phyloP scores from a whole-genome alignment of 805 yeast species.

The Starmera pachycereana region DNA sequence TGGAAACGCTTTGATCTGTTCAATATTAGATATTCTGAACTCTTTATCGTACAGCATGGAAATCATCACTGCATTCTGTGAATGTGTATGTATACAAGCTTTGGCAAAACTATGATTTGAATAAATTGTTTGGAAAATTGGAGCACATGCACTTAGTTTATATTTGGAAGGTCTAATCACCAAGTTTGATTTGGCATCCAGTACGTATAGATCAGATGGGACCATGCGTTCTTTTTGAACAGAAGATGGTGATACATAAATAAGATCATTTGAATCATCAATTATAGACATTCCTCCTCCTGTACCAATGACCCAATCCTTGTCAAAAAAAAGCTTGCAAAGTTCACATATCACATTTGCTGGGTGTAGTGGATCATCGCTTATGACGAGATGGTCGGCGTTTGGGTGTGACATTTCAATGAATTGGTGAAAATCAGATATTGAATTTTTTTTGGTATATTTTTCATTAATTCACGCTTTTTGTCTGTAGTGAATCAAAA shows the following conservation, averaged over 20 bases:
- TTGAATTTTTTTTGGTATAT: too few relatives aligned
- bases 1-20: conserved; percentile 90
- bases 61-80: conserved; percentile 78
- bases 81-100: conserved; percentile 92
- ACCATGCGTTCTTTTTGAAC: conserved; percentile 85
- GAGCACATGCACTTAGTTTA: conserved; percentile 93
- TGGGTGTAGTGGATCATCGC: conserved; percentile 33
- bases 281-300: conserved; percentile 86
- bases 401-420: background rate
- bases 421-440: background rate
- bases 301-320: conserved; percentile 92
- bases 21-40: conserved; percentile 71
- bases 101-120: conserved; percentile 57
- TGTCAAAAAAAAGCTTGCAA: conserved; percentile 64
- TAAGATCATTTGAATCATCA: conserved; percentile 32
- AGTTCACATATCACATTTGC: conserved; percentile 78
- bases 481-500: too few relatives aligned
- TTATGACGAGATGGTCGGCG: conserved; percentile 13
- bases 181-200: conserved; percentile 40
- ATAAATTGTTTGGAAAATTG: conserved; percentile 59
- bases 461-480: too few relatives aligned
- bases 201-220: conserved; percentile 75
- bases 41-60: conserved; percentile 60
- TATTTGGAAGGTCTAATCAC: conserved; percentile 52
- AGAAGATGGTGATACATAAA: conserved; percentile 90